A percentile compares a stretch with the other conserved stretches of the same genome.
Evolutionary conservation across 2,329 filamentous ascomycete genomes (phyloP).

Genomic region (Ceratocystis colombiana): DNA sequence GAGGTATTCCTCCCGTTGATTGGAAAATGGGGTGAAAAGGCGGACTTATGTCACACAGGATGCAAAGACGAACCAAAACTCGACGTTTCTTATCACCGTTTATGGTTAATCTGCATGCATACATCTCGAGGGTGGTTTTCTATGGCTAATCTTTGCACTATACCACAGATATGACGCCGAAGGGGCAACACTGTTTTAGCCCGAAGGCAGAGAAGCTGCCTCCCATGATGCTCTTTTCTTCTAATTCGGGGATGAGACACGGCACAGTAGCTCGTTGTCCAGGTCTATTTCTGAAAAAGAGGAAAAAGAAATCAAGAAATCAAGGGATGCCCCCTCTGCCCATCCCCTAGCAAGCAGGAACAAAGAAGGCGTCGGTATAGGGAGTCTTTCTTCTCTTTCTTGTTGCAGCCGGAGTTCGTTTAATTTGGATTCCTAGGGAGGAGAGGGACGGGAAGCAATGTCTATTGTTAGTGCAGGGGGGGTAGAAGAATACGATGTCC

Average conservation of each 20-base stretch:
- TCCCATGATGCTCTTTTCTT: not conserved
- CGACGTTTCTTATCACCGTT: not conserved
- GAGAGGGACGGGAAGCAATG: not conserved
- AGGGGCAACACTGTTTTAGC: not conserved
- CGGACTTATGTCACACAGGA: not conserved
- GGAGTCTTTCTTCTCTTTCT: not conserved
- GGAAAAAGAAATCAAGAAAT: not conserved
- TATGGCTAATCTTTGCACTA: not conserved
- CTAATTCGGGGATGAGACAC: not conserved
- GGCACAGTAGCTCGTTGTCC: not conserved
- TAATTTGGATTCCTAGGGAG: not conserved
- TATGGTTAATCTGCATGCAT: not conserved
- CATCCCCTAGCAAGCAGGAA: not conserved
- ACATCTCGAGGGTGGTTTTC: not conserved
- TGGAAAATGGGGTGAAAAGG: not conserved
- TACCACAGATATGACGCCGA: not conserved
- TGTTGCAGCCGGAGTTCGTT: not conserved
- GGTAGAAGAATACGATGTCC: not conserved
- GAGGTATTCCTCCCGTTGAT: too few relatives aligned
- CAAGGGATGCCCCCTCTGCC: not conserved
- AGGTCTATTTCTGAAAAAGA: constrained; percentile 4
- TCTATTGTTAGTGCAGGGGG: not conserved
- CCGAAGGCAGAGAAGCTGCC: not conserved
- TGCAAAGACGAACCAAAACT: not conserved
- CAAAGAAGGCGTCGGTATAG: not conserved